Base-by-base conservation (phyloP, 371 early-diverging fungal genomes). In the Rhizopus arrhizus region DNA sequence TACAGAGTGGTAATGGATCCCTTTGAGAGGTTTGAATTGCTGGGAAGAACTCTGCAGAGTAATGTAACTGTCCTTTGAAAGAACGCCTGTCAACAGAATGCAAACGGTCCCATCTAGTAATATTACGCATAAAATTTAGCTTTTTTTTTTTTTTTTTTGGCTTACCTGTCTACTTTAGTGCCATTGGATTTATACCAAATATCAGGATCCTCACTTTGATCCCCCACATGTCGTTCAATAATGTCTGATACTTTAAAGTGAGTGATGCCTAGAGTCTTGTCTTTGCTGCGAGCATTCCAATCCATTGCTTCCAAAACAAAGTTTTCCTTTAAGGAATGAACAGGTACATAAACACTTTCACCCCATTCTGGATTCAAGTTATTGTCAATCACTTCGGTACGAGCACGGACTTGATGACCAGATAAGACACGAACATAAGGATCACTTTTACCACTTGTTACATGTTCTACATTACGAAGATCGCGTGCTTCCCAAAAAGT, bases 291-390 rank as follows among this genome's bases (percentile, higher is more conserved):
- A 50, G 85, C 80, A 61, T 93, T 89, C 74, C 77, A 88, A 72
- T 96, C 95, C 70, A 89, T 85, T 36, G 89, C 78, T 66, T 94
- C 93, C 28, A 94, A 74, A 5, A 83, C 81, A 35, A 94, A 65
- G 35, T 78, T 62, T 59, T 93, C 91, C 64, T 79, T 87, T 11
- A 88, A 66, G 0, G 88, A 85, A 58, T 85, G 88, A 32, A 92
- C 80, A 4, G 89, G 81, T 4, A 93, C 70, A 56, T 88, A 90
- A 43, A 84, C 75, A 0, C 83, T 80, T 64, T 93, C 91, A 64
- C 95, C 89, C 94, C 95, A 97, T 53, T 87, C 85, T 0, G 96
- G 97, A 64, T 92, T 89, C 59, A 92, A 64, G 55, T 88, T 89
- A 62, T 85, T 84, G 36, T 86, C 80, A 51, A 93, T 85, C 33